Evolutionary conservation across 208 protist genomes (phyloP), one percentile per base, ranked within the genome.

Genomic region (Trypanosoma mega): DNA sequence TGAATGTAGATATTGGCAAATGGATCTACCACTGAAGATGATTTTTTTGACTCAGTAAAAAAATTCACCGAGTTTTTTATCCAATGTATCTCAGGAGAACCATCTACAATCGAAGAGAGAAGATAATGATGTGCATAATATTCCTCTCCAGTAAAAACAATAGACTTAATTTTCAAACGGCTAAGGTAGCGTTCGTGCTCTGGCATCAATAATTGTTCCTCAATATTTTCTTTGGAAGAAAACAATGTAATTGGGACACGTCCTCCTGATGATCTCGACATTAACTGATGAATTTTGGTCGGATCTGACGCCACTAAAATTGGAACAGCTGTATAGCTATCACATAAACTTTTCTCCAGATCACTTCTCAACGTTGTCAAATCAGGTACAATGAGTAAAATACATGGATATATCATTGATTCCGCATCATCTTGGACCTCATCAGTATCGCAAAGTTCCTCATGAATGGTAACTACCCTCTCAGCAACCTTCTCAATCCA

Each of bases 261-360:
- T 46, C 68, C 52, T 14, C 37, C 23, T 29, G 23, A 12, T 24
- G n/a, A 16, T 8, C 26, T 3, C n/a, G 56, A 50, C 1, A 82
- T 27, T 37, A 52, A 43, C 2, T 54, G 54, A 4, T 39, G 3
- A 5, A 43, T 58, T 57, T 74, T 68, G 14, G 52, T 44, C 24
- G 29, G 26, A 1, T 74, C 63, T 37, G 55, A 67, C 39, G 59
- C 68, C 24, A 84, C 64, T 55, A 59, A 54, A 34, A 88, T 65
- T 34, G 81, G 77, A 49, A 75, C 63, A 20, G 63, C 78, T 51
- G 72, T 81, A 61, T 87, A 87, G 66, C 80, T 83, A 53, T 87
- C 80, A 26, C 64, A 63, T 18, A 87, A 66, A 47, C 54, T 54
- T 23, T 46, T 68, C 47, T 62, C 57, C 18, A 87, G 37, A 33